Evolutionary conservation across 2,329 filamentous ascomycete species (phyloP).

Genomic region (Arthrobotrys musiformis): DNA sequence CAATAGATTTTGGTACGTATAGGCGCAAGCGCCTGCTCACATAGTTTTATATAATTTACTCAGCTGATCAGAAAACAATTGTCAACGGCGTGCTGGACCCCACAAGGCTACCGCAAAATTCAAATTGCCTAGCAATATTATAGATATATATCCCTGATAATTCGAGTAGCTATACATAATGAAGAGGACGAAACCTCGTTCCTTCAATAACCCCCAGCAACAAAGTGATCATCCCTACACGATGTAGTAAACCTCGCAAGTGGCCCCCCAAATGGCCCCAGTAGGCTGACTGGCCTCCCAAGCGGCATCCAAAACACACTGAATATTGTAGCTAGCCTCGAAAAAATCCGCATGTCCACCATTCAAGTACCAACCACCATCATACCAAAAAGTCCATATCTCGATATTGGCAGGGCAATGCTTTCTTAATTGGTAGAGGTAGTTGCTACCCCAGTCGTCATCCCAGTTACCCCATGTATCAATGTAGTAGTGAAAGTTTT

Average conservation of each 20-base stretch:
- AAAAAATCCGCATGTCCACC: constrained; percentile 20
- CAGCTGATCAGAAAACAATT: too few species aligned
- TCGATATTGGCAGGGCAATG: constrained; percentile 6
- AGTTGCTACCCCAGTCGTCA: constrained; percentile 9
- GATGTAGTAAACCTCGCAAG: not conserved
- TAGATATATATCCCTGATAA: too few species aligned
- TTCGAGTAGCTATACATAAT: too few species aligned
- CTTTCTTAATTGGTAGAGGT: not conserved
- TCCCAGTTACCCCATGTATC: constrained; percentile 33
- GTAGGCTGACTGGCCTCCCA: constrained; percentile 7
- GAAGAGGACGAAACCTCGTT: too few species aligned
- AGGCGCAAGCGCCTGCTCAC: too few species aligned
- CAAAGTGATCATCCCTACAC: too few species aligned
- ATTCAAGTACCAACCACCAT: not conserved
- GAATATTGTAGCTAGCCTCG: not conserved
- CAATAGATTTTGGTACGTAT: too few species aligned
- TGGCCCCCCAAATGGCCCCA: constrained; percentile 16
- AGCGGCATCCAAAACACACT: constrained; percentile 17
- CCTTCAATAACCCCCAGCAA: too few species aligned
- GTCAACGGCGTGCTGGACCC: too few species aligned
- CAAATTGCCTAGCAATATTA: too few species aligned
- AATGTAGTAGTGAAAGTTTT: constrained; percentile 19
- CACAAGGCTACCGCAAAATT: too few species aligned
- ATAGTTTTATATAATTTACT: too few species aligned
- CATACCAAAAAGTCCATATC: constrained; percentile 8